Base-by-base conservation (phyloP, 257 asterid genomes). In the Ligustrum vulgare region DNA sequence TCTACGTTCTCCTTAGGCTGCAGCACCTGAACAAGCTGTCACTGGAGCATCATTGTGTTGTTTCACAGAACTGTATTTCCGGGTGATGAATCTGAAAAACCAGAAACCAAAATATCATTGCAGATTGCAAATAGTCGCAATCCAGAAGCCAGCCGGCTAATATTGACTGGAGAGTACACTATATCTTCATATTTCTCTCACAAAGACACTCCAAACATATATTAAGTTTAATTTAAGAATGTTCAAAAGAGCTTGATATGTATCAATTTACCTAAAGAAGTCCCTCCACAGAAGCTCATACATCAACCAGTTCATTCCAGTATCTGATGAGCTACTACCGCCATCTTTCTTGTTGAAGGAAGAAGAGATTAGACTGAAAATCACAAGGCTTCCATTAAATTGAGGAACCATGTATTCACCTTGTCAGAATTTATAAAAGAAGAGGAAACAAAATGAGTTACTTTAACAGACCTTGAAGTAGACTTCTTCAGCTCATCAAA, bases 261-360 rank as follows among this genome's bases (percentile, higher is more conserved):
- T 23, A 25, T 18, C 9, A 63, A 32, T 72, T 88, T 67, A 93
- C 99, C 99, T 91, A 93, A 94, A 94, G 79, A 95, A 95, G 73
- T 95, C 99, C 87, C 99, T 93, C 99, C 99, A 95, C 83, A 95
- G 67, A 70, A 93, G 87, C 86, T 93, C 98, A 47, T 95, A 91
- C 97, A 90, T 92, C 82, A 95, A 79, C 99, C 98, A 95, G 91
- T 91, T 91, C 84, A 87, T 74, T 54, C 97, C 96, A 45, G 96
- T 84, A 71, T 83, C 94, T 10, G 85, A 58, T 70, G 90, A 37
- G 70, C 89, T 84, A 16, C 74, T 63, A 36, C 90, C 89, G 66
- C 87, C 91, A 66, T 78, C 83, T 77, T 87, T 88, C 84, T 74
- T 84, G 84, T 70, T 74, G 20, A 90, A 76, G 67, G 89, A 82